Conservation (phyloP, 2,329 filamentous ascomycete species). For the Aspergillus fijiensis region DNA sequence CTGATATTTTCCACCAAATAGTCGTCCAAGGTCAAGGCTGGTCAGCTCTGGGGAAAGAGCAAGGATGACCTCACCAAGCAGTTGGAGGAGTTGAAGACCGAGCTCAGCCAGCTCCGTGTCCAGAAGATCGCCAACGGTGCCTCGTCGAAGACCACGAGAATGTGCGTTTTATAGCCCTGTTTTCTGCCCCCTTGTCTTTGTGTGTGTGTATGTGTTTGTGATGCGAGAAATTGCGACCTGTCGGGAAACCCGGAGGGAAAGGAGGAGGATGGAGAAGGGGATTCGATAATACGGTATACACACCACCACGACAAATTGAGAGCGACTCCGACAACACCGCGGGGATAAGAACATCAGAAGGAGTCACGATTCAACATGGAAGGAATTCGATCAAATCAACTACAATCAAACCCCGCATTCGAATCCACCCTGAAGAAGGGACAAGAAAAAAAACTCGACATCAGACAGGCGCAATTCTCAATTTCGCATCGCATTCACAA, state of each 20-base stretch:
- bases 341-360: too few species aligned
- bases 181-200: neutral
- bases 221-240: neutral
- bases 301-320: too few species aligned
- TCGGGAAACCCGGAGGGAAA: neutral
- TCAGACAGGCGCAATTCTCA: neutral
- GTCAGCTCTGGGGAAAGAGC: slow-evolving; percentile 97
- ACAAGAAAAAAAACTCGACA: neutral
- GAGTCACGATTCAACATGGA: too few species aligned
- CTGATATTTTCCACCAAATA: slow-evolving; percentile 31
- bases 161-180: slow-evolving; percentile 62
- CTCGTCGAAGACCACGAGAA: slow-evolving; percentile 94
- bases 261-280: too few species aligned
- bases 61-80: slow-evolving; percentile 98
- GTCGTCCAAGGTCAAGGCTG: slow-evolving; percentile 85
- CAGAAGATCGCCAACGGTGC: slow-evolving; percentile 96
- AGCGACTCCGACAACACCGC: too few species aligned
- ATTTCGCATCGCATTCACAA: neutral
- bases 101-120: slow-evolving; percentile 93
- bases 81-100: slow-evolving; percentile 90
- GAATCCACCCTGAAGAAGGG: neutral
- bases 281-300: too few species aligned
- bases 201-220: neutral
- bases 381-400: too few species aligned
- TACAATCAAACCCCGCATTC: too few species aligned